Evolutionary conservation across 2,329 filamentous ascomycete genomes (phyloP).

Genomic region (Aspergillus flavus): DNA sequence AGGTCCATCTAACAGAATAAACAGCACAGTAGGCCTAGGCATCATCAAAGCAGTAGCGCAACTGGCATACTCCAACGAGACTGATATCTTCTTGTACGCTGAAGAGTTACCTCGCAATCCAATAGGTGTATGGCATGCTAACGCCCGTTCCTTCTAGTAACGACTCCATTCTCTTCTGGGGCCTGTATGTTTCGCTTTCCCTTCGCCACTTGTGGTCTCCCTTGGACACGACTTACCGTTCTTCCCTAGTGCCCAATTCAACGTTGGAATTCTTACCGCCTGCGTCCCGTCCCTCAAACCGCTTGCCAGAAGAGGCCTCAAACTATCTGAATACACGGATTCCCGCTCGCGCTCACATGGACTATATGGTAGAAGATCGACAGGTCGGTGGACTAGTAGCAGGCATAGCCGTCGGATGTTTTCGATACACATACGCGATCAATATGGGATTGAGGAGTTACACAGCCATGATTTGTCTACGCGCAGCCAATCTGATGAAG

Average conservation of each 20-base stretch:
- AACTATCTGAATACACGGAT: conserved; percentile 7
- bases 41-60: neutral
- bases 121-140: neutral
- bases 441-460: conserved; percentile 3
- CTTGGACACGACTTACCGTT: too few relatives aligned
- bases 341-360: neutral
- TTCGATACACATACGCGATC: neutral
- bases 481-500: neutral
- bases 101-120: neutral
- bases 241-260: conserved; percentile 1
- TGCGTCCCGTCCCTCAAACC: conserved; percentile 7
- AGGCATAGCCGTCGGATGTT: neutral
- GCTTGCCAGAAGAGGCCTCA: neutral
- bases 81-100: neutral
- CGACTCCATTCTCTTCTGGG: conserved; percentile 8
- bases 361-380: neutral
- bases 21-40: conserved; percentile 5
- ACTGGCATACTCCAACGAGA: neutral
- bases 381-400: neutral
- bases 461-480: neutral
- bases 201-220: too few relatives aligned
- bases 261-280: conserved; percentile 7
- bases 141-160: neutral
- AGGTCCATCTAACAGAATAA: neutral
- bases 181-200: neutral